Conservation (phyloP, 257 asterid genomes). For the Buddleja alternifolia region DNA sequence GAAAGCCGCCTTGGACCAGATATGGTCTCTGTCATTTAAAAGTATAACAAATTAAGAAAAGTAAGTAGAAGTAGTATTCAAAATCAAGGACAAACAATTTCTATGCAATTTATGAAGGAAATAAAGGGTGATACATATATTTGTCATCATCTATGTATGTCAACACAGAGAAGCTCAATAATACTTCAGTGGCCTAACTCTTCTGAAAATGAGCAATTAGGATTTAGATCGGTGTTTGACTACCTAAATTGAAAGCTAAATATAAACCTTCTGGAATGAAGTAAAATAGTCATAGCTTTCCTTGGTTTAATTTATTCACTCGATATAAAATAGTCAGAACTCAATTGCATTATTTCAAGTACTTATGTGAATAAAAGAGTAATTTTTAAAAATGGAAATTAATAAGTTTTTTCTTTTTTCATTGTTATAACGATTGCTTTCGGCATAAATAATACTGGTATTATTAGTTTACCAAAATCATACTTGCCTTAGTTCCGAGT, state of each 20-base stretch:
- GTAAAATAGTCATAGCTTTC: neutral
- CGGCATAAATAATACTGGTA: neutral
- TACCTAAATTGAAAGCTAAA: neutral
- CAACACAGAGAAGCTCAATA: neutral
- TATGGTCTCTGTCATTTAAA: slow-evolving; percentile 59
- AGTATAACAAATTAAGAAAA: slow-evolving; percentile 1
- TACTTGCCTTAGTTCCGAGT: slow-evolving; percentile 84
- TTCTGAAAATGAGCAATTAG: neutral
- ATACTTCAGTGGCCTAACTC: neutral
- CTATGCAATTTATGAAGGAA: neutral
- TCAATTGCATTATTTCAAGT: neutral
- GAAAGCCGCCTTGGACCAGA: slow-evolving; percentile 86
- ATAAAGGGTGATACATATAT: neutral
- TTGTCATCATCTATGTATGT: neutral
- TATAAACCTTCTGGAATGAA: neutral
- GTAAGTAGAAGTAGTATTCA: neutral
- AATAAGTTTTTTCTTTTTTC: neutral
- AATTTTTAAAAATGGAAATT: neutral
- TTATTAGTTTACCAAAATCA: slow-evolving; percentile 3
- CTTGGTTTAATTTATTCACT: too few species aligned
- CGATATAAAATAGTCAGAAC: neutral
- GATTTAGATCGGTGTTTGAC: neutral
- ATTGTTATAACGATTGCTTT: neutral
- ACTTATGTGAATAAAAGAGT: slow-evolving; percentile 2
- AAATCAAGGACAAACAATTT: neutral